Evolutionary conservation across 257 asterid genomes (phyloP).

Genomic region (Scutellaria barbata): DNA sequence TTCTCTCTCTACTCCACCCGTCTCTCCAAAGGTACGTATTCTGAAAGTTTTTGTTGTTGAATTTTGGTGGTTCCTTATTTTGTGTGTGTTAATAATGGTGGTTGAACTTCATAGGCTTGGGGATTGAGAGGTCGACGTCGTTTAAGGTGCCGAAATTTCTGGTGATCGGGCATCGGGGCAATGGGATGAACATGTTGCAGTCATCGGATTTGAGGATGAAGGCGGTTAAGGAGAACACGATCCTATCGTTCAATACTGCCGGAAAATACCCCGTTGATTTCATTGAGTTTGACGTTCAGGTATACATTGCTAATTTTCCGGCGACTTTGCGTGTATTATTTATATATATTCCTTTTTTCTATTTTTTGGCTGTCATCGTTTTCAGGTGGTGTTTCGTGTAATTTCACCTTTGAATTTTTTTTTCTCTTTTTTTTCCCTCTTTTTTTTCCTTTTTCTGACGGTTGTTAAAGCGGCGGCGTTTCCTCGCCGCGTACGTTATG

Average conservation of each 20-base stretch:
- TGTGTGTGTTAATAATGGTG: not conserved
- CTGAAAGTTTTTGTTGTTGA: not conserved
- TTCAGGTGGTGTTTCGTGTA: conserved; percentile 25
- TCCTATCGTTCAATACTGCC: conserved; percentile 84
- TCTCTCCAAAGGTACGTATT: conserved; percentile 46
- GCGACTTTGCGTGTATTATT: not conserved
- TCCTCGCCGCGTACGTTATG: conserved; percentile 45
- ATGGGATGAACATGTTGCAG: conserved; percentile 89
- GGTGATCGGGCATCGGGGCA: conserved; percentile 94
- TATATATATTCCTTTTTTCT: no score
- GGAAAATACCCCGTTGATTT: conserved; percentile 70
- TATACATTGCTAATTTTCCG: conserved; percentile 26
- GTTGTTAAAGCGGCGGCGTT: conserved; percentile 29
- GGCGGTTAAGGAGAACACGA: conserved; percentile 79
- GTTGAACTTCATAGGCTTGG: conserved; percentile 42
- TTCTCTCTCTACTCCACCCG: conserved; percentile 55
- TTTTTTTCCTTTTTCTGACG: not conserved
- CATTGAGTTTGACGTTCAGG: conserved; percentile 99
- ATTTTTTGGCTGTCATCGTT: not conserved
- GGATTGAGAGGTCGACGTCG: conserved; percentile 46
- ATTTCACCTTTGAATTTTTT: not conserved
- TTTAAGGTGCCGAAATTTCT: conserved; percentile 66
- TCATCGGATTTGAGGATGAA: conserved; percentile 82
- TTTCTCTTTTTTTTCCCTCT: not conserved
- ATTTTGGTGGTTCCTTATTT: not conserved